Percentiles rank a stretch among this genome's conserved stretches.
Evolutionary conservation across 2,329 filamentous ascomycete species (phyloP).

Genomic region (Sodiomyces alkalinus): DNA sequence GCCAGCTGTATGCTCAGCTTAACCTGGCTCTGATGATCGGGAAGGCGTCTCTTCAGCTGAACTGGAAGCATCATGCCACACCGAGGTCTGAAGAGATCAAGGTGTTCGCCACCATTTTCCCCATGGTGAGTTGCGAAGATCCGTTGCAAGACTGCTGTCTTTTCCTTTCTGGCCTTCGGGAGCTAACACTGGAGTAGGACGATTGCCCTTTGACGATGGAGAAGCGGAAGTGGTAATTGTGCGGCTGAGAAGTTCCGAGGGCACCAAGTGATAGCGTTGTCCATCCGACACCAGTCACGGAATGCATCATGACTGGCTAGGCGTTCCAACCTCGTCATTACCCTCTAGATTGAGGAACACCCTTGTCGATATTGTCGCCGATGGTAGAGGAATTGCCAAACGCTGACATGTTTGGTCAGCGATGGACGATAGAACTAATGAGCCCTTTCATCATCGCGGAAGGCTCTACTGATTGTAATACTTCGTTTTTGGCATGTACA

Average conservation of each 20-base stretch:
- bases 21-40: conserved; percentile 84
- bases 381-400: no score
- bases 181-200: conserved; percentile 38
- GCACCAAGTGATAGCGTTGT: no score
- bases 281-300: no score
- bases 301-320: no score
- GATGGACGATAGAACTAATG: no score
- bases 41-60: conserved; percentile 71
- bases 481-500: background rate
- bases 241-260: no score
- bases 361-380: no score
- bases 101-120: conserved; percentile 97
- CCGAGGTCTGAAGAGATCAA: conserved; percentile 83
- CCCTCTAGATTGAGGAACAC: no score
- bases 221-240: conserved; percentile 31
- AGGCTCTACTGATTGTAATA: background rate
- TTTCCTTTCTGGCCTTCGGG: no score
- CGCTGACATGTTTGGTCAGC: no score
- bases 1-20: conserved; percentile 78
- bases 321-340: no score
- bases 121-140: conserved; percentile 44
- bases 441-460: no score
- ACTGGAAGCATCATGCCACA: conserved; percentile 85
- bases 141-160: background rate
- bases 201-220: conserved; percentile 68